Percentiles rank a stretch among this genome's conserved stretches.
Evolutionary conservation across 1,284 basidiomycete species (phyloP).

Genomic region (Takashimella tepidaria): DNA sequence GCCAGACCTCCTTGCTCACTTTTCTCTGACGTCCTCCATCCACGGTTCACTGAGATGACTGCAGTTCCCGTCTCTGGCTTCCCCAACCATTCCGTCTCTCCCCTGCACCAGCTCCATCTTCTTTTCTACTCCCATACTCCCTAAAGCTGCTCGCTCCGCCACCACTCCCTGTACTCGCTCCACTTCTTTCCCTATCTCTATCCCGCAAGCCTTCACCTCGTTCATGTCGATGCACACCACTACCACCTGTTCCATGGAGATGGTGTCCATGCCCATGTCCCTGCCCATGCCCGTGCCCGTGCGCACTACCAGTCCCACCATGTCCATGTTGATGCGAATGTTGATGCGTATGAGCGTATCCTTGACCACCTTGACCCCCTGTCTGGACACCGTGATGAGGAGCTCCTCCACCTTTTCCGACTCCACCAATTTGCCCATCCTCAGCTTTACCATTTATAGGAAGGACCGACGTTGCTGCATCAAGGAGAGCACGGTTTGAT

Average conservation of each 20-base stretch:
- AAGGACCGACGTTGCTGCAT: slow-evolving; percentile 25
- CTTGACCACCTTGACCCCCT: no score
- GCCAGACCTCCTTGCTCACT: no score
- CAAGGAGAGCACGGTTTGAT: slow-evolving; percentile 44
- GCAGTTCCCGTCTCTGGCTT: neutral
- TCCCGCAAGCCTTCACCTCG: neutral
- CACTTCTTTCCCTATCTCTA: neutral
- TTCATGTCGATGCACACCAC: neutral
- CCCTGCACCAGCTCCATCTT: neutral
- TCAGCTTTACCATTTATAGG: neutral
- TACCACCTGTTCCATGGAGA: neutral
- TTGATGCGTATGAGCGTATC: neutral
- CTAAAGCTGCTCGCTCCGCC: neutral
- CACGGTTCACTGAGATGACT: neutral
- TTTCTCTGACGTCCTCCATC: no score
- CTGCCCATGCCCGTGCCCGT: neutral
- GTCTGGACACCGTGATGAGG: neutral
- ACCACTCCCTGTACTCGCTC: neutral
- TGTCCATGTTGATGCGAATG: neutral
- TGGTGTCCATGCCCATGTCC: neutral
- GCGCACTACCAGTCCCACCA: no score
- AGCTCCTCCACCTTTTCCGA: no score
- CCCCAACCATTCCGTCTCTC: neutral
- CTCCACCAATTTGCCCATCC: neutral
- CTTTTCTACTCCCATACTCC: neutral